These are phyloP conservation scores for Brettanomyces nanus DNA, from an alignment of 805 yeast genomes.

Conservation along the genomic window DNA sequence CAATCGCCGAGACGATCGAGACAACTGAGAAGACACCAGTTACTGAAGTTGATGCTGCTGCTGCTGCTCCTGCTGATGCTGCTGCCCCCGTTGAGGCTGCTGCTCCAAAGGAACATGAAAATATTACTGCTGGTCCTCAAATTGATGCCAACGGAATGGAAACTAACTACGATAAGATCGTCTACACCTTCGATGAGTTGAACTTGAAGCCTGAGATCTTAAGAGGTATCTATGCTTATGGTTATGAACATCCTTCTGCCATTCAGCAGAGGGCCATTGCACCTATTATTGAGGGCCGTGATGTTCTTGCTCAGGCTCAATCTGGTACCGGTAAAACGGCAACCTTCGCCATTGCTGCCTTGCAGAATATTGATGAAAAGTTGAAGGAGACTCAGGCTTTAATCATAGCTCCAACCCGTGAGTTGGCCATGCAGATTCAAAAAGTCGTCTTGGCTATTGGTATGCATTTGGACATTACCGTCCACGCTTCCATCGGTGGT, in stretches of 20 bases:
- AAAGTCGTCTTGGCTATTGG: constrained; percentile 83
- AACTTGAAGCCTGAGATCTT: constrained; percentile 66
- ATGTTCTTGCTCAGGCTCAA: constrained; percentile 97
- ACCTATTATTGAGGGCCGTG: constrained; percentile 91
- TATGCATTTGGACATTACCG: constrained; percentile 74
- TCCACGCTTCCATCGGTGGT: constrained; percentile 94
- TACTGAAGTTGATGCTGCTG: constrained; percentile 1
- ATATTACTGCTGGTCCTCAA: constrained; percentile 3
- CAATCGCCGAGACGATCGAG: background rate
- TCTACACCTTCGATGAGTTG: constrained; percentile 65
- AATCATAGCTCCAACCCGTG: constrained; percentile 92
- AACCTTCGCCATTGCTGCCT: constrained; percentile 89
- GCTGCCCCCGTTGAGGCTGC: constrained; percentile 7
- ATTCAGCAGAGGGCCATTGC: constrained; percentile 96
- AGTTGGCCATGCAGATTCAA: constrained; percentile 88
- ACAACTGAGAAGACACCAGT: background rate
- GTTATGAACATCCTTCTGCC: constrained; percentile 94
- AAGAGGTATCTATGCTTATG: constrained; percentile 78
- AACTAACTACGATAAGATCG: constrained; percentile 93
- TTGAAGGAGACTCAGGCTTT: constrained; percentile 78
- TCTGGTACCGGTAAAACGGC: constrained; percentile 99
- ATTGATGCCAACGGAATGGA: constrained; percentile 58
- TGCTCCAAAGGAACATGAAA: background rate
- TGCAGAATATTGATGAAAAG: constrained; percentile 74
- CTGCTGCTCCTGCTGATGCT: constrained; percentile 1